phyloP scores from a whole-genome alignment of 1,139 yeast species.

The Yamadazyma dendronema region DNA sequence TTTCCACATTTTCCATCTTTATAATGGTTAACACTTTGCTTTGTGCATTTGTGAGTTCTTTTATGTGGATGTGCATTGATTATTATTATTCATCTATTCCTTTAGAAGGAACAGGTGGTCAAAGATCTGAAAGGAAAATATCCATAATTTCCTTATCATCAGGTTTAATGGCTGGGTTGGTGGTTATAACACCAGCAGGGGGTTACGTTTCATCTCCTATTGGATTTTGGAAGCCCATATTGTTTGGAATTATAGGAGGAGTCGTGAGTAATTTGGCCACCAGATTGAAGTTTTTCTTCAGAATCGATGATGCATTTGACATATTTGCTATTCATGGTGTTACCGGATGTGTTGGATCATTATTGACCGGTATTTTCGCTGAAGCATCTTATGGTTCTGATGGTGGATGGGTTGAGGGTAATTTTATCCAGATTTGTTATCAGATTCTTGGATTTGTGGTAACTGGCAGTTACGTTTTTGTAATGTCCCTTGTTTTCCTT shows the following conservation, averaged over 20 bases:
- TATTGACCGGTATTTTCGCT: constrained; percentile 45
- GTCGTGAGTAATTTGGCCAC: constrained; percentile 38
- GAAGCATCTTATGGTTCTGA: constrained; percentile 28
- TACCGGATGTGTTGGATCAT: constrained; percentile 43
- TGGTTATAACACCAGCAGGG: constrained; percentile 47
- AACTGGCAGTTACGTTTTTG: constrained; percentile 39
- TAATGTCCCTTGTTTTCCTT: constrained; percentile 35
- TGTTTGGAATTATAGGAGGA: constrained; percentile 42
- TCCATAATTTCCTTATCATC: constrained; percentile 44
- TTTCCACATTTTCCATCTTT: constrained; percentile 32
- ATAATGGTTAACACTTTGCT: constrained; percentile 37
- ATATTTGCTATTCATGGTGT: constrained; percentile 48
- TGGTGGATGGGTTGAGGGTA: constrained; percentile 52
- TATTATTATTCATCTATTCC: constrained; percentile 41
- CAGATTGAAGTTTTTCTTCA: constrained; percentile 37
- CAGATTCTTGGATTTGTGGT: constrained; percentile 47
- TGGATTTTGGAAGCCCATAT: constrained; percentile 43
- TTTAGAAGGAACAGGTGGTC: constrained; percentile 19
- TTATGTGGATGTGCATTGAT: constrained; percentile 41
- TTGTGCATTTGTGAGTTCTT: constrained; percentile 35
- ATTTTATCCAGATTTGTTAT: constrained; percentile 48
- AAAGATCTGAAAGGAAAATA: constrained; percentile 23
- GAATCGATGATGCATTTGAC: constrained; percentile 46
- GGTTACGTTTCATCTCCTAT: constrained; percentile 38
- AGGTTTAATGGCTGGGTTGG: constrained; percentile 45